Percentiles rank a stretch among this genome's conserved stretches.
These are phyloP conservation scores for Coniochaeta prunicola DNA, from an alignment of 2,329 filamentous ascomycete species.

Conservation along the genomic window DNA sequence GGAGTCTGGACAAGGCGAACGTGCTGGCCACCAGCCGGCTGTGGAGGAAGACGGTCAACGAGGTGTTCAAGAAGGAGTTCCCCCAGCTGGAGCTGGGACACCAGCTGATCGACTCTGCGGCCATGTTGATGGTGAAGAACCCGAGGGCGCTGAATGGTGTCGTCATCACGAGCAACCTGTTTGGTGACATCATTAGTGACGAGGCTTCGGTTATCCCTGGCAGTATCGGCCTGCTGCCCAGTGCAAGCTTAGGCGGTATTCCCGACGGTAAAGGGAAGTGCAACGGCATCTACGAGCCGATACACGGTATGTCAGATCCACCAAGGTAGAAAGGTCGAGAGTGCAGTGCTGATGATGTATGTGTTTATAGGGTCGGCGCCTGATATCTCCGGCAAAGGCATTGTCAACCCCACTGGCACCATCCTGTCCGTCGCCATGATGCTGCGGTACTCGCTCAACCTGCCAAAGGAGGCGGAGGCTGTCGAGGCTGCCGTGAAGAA, in stretches of 20 bases:
- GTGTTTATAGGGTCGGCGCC: constrained; percentile 80
- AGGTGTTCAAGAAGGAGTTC: constrained; percentile 84
- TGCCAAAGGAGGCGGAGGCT: constrained; percentile 67
- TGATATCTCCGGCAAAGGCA: constrained; percentile 84
- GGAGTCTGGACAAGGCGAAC: constrained; percentile 93
- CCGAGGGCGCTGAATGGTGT: constrained; percentile 82
- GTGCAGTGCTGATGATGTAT: neutral
- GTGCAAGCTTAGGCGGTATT: constrained; percentile 77
- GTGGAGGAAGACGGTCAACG: constrained; percentile 81
- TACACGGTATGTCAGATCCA: constrained; percentile 62
- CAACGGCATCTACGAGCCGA: constrained; percentile 96
- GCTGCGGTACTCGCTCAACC: constrained; percentile 83
- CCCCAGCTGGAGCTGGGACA: constrained; percentile 77
- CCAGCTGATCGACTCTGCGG: constrained; percentile 92
- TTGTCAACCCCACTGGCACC: constrained; percentile 88
- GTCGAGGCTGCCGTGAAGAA: constrained; percentile 76
- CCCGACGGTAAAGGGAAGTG: constrained; percentile 79
- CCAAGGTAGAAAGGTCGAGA: neutral
- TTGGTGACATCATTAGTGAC: constrained; percentile 93
- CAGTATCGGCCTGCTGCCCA: constrained; percentile 79
- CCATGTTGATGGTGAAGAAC: constrained; percentile 97
- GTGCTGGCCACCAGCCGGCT: constrained; percentile 84
- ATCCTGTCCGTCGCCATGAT: constrained; percentile 94
- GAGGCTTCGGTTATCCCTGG: constrained; percentile 94
- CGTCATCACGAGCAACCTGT: constrained; percentile 87